Conservation (phyloP, 208 protist species). For the Acanthamoeba royreba region DNA sequence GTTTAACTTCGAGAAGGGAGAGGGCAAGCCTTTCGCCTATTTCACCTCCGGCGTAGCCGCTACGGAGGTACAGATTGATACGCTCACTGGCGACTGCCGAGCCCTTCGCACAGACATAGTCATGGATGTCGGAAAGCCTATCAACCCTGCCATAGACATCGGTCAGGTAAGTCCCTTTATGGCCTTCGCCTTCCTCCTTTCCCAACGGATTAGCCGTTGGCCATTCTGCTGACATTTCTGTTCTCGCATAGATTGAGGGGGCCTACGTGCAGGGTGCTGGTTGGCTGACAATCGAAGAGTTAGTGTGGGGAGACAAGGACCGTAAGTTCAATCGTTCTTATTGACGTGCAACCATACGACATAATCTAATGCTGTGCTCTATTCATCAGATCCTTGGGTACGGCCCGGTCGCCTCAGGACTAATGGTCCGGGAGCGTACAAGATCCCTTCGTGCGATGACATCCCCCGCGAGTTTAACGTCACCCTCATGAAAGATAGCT, state of each 20-base stretch:
- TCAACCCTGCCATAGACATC: slow-evolving; percentile 80
- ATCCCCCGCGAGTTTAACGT: slow-evolving; percentile 83
- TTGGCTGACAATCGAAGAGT: slow-evolving; percentile 75
- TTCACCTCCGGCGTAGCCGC: slow-evolving; percentile 73
- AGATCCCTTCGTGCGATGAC: slow-evolving; percentile 80
- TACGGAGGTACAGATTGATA: slow-evolving; percentile 78
- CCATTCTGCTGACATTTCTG: background rate
- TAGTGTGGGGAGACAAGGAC: slow-evolving; percentile 52
- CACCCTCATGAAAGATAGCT: slow-evolving; percentile 69
- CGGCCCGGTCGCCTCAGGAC: slow-evolving; percentile 46
- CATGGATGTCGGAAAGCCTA: slow-evolving; percentile 68
- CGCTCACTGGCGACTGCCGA: slow-evolving; percentile 73
- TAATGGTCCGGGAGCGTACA: slow-evolving; percentile 73
- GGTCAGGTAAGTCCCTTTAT: slow-evolving; percentile 60
- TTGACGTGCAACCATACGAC: background rate
- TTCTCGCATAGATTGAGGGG: slow-evolving; percentile 66
- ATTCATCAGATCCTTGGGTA: slow-evolving; percentile 13
- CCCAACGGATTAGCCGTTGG: background rate
- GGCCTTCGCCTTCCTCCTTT: background rate
- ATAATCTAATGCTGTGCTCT: background rate
- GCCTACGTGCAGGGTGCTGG: slow-evolving; percentile 83
- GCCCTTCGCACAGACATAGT: slow-evolving; percentile 68
- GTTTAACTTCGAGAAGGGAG: slow-evolving; percentile 60
- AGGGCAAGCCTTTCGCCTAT: slow-evolving; percentile 77
- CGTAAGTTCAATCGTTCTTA: background rate